A percentile compares a stretch with the other conserved stretches of the same genome.
phyloP scores from a whole-genome alignment of 306 rosid genomes.

The Castanospermum australe region DNA sequence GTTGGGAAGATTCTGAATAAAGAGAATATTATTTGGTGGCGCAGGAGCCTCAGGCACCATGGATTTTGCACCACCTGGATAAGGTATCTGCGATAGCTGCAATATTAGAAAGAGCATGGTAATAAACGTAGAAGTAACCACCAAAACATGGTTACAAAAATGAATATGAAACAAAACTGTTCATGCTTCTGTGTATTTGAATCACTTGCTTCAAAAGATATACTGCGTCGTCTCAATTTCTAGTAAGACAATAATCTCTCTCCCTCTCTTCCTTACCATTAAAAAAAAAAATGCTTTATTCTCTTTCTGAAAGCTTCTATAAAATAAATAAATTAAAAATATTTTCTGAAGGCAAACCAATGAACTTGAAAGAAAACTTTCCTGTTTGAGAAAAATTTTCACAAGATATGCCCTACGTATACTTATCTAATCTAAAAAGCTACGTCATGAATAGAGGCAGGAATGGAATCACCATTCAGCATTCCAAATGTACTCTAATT shows the following conservation, averaged over 20 bases:
- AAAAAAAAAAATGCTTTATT: not conserved
- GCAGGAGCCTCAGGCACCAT: conserved; percentile 94
- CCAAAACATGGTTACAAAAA: not conserved
- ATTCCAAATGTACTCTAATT: too few relatives aligned
- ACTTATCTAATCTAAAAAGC: not conserved
- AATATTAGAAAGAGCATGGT: conserved; percentile 28
- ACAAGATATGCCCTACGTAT: not conserved
- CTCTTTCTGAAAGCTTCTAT: not conserved
- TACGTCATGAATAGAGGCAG: not conserved
- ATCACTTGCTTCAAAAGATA: conserved; percentile 7
- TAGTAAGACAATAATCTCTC: not conserved
- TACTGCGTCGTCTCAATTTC: conserved; percentile 3
- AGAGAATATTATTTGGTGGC: conserved; percentile 92
- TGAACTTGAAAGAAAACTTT: not conserved
- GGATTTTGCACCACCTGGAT: conserved; percentile 81
- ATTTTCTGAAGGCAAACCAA: conserved; percentile 5
- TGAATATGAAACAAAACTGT: not conserved
- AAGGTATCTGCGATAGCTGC: conserved; percentile 68
- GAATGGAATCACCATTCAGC: too few relatives aligned
- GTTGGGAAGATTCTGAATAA: conserved; percentile 87
- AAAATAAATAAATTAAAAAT: not conserved
- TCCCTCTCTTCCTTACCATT: not conserved
- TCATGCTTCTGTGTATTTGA: conserved; percentile 17
- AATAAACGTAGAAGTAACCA: conserved; percentile 8
- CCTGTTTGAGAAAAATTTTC: not conserved